These are phyloP conservation scores for Suillus brevipes DNA, from an alignment of 768 basidiomycete genomes.

Conservation along the genomic window DNA sequence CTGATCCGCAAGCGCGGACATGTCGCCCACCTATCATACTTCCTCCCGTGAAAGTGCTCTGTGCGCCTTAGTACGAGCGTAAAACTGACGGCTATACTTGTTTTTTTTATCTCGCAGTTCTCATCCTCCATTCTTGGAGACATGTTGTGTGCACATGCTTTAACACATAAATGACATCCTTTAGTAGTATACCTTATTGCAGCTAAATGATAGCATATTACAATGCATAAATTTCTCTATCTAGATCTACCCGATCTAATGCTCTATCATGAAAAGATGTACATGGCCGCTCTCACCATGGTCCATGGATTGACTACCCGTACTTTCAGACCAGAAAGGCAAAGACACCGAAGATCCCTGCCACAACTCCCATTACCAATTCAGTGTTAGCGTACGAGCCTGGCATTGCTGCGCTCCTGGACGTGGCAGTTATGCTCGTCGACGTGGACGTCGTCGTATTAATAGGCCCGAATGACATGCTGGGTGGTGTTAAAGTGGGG, in stretches of 20 bases:
- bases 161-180: neutral
- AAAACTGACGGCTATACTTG: too few relatives aligned
- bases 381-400: slow-evolving; percentile 1
- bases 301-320: neutral
- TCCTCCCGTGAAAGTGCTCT: neutral
- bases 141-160: neutral
- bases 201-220: neutral
- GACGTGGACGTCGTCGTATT: neutral
- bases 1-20: neutral
- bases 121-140: neutral
- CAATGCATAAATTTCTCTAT: neutral
- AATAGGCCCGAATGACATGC: neutral
- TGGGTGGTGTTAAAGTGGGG: neutral
- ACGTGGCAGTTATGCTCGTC: neutral
- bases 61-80: neutral
- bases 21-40: neutral
- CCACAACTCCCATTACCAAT: slow-evolving; percentile 7
- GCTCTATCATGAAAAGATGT: neutral
- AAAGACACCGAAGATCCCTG: neutral
- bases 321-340: slow-evolving; percentile 5
- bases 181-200: neutral
- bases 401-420: slow-evolving; percentile 1
- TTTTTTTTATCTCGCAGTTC: neutral
- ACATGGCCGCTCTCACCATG: neutral
- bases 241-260: neutral